phyloP scores from a whole-genome alignment of 2,329 filamentous ascomycete genomes.

The Dryadomyces quercus-mongolicae region DNA sequence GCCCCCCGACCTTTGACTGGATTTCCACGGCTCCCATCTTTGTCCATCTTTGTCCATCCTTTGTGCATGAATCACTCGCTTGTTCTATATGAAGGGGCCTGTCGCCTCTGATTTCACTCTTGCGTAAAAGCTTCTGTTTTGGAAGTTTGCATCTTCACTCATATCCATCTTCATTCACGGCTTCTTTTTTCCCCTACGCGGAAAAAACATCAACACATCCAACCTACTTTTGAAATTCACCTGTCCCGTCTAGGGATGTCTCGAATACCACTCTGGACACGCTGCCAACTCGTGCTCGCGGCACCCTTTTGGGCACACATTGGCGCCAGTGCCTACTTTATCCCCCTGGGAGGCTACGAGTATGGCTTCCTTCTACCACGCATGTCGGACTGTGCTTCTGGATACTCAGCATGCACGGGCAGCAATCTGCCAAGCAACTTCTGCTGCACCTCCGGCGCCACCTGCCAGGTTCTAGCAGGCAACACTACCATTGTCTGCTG shows the following conservation, averaged over 20 bases:
- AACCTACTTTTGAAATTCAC: too few species aligned
- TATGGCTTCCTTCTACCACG: conserved; percentile 1
- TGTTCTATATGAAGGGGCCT: not conserved
- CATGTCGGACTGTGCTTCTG: conserved; percentile 13
- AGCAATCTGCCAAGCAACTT: conserved; percentile 48
- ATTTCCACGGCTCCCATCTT: not conserved
- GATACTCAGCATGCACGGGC: conserved; percentile 39
- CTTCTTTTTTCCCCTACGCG: too few species aligned
- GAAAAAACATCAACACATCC: too few species aligned
- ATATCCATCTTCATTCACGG: not conserved
- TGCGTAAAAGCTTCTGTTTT: not conserved
- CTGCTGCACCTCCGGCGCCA: conserved; percentile 45
- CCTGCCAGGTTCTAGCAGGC: conserved; percentile 50
- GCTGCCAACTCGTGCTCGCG: conserved; percentile 17
- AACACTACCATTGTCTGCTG: conserved; percentile 61
- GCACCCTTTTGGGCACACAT: conserved; percentile 17
- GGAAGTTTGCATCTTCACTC: not conserved
- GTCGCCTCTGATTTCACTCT: not conserved
- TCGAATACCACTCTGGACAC: conserved; percentile 17
- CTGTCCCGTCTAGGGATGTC: not conserved
- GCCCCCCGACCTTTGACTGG: not conserved
- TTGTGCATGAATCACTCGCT: conserved; percentile 6
- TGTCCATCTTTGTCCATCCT: not conserved
- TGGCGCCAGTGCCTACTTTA: conserved; percentile 21
- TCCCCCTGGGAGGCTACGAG: conserved; percentile 14